These are phyloP conservation scores for Fusarium pininemorale DNA, from an alignment of 2,329 filamentous ascomycete genomes.

Conservation along the genomic window DNA sequence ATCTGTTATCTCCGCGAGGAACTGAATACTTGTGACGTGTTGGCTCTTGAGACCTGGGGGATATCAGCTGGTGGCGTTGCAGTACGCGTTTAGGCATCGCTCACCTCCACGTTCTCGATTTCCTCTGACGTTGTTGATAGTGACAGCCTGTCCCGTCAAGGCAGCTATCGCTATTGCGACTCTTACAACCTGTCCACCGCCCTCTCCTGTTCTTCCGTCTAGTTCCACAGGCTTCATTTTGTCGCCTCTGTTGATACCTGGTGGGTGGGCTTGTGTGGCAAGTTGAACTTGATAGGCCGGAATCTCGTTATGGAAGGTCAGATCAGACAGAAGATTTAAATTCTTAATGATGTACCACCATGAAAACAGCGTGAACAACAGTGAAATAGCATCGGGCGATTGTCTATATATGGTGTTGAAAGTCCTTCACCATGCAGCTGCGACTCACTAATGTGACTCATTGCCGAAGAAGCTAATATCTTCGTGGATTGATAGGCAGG, in stretches of 20 bases:
- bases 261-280: conserved; percentile 8
- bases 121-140: conserved; percentile 64
- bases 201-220: conserved; percentile 67
- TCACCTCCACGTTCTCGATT: conserved; percentile 55
- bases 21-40: conserved; percentile 65
- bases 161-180: conserved; percentile 65
- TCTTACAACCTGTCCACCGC: conserved; percentile 69
- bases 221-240: conserved; percentile 55
- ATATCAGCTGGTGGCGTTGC: conserved; percentile 3
- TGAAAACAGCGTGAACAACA: neutral
- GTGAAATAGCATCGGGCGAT: neutral
- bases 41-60: conserved; percentile 66
- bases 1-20: conserved; percentile 60
- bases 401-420: conserved; percentile 1
- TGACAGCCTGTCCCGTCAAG: conserved; percentile 62
- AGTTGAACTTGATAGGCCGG: conserved; percentile 3
- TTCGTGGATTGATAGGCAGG: neutral
- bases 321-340: conserved; percentile 1
- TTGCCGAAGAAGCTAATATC: conserved; percentile 10
- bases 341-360: neutral
- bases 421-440: neutral
- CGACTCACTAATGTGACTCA: conserved; percentile 18
- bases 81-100: conserved; percentile 4
- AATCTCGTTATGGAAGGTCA: neutral
- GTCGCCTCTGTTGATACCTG: neutral